These are phyloP conservation scores for Saturnispora serradocipensis DNA, from an alignment of 805 yeast genomes.

Conservation along the genomic window DNA sequence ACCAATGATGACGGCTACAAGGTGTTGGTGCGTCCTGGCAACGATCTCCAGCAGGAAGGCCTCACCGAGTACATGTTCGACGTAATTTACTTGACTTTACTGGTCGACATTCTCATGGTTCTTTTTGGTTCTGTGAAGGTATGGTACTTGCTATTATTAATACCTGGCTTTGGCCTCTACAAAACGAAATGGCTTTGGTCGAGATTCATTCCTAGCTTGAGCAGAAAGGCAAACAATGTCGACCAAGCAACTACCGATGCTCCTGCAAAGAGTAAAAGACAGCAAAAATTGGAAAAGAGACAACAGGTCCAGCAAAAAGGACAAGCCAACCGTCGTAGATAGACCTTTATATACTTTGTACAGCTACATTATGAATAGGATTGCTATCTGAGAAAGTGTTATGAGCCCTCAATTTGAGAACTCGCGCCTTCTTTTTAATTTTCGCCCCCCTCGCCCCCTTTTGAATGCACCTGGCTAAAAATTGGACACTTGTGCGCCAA, in stretches of 20 bases:
- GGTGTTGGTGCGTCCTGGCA: slow-evolving; percentile 43
- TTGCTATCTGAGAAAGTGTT: background rate
- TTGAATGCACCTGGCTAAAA: background rate
- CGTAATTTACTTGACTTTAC: slow-evolving; percentile 54
- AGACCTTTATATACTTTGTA: background rate
- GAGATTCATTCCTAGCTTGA: slow-evolving; percentile 5
- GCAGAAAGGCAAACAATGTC: background rate
- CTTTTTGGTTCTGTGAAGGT: slow-evolving; percentile 47
- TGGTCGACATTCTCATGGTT: slow-evolving; percentile 44
- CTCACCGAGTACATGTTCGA: slow-evolving; percentile 69
- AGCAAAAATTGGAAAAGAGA: slow-evolving; percentile 32
- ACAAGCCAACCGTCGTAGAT: background rate
- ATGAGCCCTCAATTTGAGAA: background rate
- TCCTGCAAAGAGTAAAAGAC: slow-evolving; percentile 28
- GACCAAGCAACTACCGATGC: slow-evolving; percentile 7
- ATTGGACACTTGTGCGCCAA: background rate
- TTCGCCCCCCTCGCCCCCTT: background rate
- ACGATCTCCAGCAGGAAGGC: slow-evolving; percentile 52
- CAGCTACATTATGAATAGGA: background rate
- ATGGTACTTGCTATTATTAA: slow-evolving; percentile 45
- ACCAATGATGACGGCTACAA: slow-evolving; percentile 31
- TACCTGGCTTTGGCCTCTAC: slow-evolving; percentile 46
- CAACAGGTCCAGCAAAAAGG: slow-evolving; percentile 3
- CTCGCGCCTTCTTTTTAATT: background rate
- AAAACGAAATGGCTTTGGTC: slow-evolving; percentile 33